Percentiles rank a stretch among this genome's conserved stretches.
phyloP scores from a whole-genome alignment of 208 protist species.

The Herpetomonas samuelpessoai region DNA sequence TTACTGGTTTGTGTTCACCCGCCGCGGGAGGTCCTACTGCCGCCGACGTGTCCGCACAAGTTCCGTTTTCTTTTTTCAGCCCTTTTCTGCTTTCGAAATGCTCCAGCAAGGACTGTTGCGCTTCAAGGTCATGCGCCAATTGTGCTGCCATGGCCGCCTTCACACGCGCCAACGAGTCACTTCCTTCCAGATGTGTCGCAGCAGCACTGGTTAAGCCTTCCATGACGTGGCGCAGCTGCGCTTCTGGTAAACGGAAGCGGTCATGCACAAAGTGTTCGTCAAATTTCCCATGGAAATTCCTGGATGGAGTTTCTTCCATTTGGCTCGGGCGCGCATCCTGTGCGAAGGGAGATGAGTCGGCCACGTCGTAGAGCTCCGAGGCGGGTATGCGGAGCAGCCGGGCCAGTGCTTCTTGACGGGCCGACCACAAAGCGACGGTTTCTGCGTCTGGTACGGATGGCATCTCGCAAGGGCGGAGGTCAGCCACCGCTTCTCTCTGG shows the following conservation, averaged over 20 bases:
- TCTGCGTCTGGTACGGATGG: neutral
- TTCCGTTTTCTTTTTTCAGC: too few species aligned
- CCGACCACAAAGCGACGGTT: slow-evolving; percentile 30
- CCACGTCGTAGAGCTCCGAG: slow-evolving; percentile 20
- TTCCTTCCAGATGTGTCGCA: too few species aligned
- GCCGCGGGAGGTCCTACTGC: too few species aligned
- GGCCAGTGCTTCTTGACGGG: slow-evolving; percentile 26
- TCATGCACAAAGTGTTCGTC: slow-evolving; percentile 16
- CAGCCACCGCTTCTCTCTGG: too few species aligned
- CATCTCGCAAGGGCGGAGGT: too few species aligned
- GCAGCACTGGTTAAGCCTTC: neutral
- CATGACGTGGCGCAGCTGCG: slow-evolving; percentile 1
- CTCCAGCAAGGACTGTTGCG: too few species aligned
- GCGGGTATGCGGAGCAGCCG: slow-evolving; percentile 26
- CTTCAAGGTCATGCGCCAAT: slow-evolving; percentile 8
- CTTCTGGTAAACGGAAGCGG: slow-evolving; percentile 11
- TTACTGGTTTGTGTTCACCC: neutral
- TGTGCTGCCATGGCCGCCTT: slow-evolving; percentile 1
- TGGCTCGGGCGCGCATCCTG: too few species aligned
- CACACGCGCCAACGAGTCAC: neutral
- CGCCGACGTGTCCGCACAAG: too few species aligned
- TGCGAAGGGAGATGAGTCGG: too few species aligned
- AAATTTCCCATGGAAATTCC: too few species aligned
- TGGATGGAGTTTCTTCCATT: too few species aligned
- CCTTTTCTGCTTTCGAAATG: too few species aligned